Evolutionary conservation across 805 yeast genomes (phyloP), one percentile per base, ranked within the genome.

Genomic region (Candida chauliodis): DNA sequence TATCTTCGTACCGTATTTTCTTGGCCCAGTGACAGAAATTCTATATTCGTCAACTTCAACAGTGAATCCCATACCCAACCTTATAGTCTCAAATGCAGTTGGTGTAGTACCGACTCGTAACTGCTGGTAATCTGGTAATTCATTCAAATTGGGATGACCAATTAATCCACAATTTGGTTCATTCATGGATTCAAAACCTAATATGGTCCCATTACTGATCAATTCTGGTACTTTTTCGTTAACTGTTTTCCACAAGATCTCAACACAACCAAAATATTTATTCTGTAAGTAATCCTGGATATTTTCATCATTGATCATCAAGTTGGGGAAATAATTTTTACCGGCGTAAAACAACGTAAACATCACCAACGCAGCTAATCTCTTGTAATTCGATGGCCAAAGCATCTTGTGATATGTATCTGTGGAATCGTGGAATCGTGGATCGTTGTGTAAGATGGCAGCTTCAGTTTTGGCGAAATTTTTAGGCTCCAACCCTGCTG

Each of bases 261-360:
- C 45, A n/a, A 82, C 58, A 1, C 95, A 73, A 13, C 63, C 55
- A 18, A 79, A 57, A 52, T 76, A 85, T 49, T 77, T 84, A 21
- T 58, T 51, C 53, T 89, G 95, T 33, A 90, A 62, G 49, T 71
- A 90, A 34, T 80, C 81, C 59, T 89, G 95, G 46, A 90, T 84
- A 51, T 86, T 85, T 9, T 65, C 65, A 9, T 80, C 90, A 55
- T 90, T 75, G 18, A 91, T 71, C 3, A 66, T 62, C 42, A 88
- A 79, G 38, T 82, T 73, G 1, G 97, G 96, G 23, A 91, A 86
- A 59, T 79, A 85, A 11, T 67, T 61, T 37, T 70, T 70, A 2
- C 97, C 97, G 1, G 84, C 81, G 61, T 84, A 89, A 53, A 90
- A 90, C 49, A 87, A 56, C 0, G 95, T 84, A 58, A 88, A 88